A percentile compares a stretch with the other conserved stretches of the same genome.
phyloP scores from a whole-genome alignment of 2,329 filamentous ascomycete genomes.

The Aspergillus pseudoterreus region DNA sequence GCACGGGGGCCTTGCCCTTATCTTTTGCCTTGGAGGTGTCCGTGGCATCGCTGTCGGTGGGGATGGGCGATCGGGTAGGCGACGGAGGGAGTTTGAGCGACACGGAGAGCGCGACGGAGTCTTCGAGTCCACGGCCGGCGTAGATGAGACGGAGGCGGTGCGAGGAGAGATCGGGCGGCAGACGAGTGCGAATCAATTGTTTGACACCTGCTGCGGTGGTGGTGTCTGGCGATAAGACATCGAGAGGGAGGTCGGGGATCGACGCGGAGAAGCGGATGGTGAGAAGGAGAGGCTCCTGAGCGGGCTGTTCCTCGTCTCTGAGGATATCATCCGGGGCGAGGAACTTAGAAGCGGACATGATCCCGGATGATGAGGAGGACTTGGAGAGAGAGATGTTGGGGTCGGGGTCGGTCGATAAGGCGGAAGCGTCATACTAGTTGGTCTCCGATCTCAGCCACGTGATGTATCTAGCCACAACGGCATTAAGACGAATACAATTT shows the following conservation, averaged over 20 bases:
- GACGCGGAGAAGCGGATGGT: slow-evolving; percentile 88
- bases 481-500: too few species aligned
- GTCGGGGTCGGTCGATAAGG: neutral
- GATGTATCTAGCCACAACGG: too few species aligned
- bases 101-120: slow-evolving; percentile 63
- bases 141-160: slow-evolving; percentile 85
- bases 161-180: slow-evolving; percentile 59
- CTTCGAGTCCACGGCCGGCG: slow-evolving; percentile 78
- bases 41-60: slow-evolving; percentile 17
- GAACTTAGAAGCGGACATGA: slow-evolving; percentile 17
- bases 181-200: slow-evolving; percentile 70
- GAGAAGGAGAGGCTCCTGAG: slow-evolving; percentile 56
- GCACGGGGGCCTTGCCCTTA: slow-evolving; percentile 68
- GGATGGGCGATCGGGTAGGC: slow-evolving; percentile 42
- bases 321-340: slow-evolving; percentile 10
- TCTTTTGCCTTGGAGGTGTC: slow-evolving; percentile 16
- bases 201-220: slow-evolving; percentile 78
- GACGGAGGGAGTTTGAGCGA: slow-evolving; percentile 64
- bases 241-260: slow-evolving; percentile 76
- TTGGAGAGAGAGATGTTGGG: slow-evolving; percentile 5
- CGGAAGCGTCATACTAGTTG: too few species aligned
- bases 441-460: too few species aligned
- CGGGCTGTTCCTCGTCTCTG: slow-evolving; percentile 1
- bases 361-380: neutral
- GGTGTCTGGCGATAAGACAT: slow-evolving; percentile 63